Evolutionary conservation across 257 asterid species (phyloP).

Genomic region (Lithospermum erythrorhizon): DNA sequence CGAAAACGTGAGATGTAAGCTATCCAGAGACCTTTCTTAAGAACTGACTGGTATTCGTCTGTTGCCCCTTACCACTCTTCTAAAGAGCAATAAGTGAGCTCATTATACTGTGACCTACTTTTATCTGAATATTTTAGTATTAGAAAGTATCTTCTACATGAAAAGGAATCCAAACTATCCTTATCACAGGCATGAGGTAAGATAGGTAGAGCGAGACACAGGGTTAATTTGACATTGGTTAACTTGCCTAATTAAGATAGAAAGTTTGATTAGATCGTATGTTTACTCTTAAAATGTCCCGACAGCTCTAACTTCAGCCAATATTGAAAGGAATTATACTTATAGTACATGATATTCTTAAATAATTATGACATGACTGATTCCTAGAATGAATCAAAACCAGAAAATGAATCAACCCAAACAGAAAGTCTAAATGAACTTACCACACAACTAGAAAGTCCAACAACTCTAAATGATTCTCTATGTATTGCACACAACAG

Average conservation of each 20-base stretch:
- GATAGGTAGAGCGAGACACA: background rate
- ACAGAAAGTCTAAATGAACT: slow-evolving; percentile 6
- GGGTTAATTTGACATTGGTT: background rate
- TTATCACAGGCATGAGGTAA: background rate
- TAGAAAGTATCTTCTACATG: background rate
- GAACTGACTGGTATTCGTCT: background rate
- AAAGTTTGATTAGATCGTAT: no score
- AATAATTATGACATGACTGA: background rate
- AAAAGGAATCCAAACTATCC: background rate
- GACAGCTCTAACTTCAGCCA: background rate
- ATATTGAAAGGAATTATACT: background rate
- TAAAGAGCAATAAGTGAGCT: background rate
- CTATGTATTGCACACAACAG: slow-evolving; percentile 78
- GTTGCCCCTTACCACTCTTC: background rate
- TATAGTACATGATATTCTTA: background rate
- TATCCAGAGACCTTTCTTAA: background rate
- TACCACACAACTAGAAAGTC: slow-evolving; percentile 96
- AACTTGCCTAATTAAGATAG: background rate
- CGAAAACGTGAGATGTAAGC: background rate
- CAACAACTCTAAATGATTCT: slow-evolving; percentile 83
- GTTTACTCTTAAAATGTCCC: no score
- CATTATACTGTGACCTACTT: background rate
- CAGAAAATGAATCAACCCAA: slow-evolving; percentile 6
- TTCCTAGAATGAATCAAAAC: background rate
- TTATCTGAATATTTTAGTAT: background rate